phyloP scores from a whole-genome alignment of 495 filamentous ascomycete species.

The Podospora comata region DNA sequence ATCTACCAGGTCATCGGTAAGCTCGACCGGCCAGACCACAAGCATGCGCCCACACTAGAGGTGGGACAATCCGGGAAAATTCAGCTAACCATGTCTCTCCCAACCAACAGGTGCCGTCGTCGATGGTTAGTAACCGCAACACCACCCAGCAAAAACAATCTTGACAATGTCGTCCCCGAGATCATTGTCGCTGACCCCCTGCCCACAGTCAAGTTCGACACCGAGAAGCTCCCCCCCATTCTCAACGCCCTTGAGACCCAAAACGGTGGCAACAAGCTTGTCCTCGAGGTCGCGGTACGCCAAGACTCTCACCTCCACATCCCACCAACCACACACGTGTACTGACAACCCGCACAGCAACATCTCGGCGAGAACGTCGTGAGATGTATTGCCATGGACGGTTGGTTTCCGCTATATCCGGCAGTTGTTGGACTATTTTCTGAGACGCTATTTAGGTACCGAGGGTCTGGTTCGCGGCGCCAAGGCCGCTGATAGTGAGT shows the following conservation, averaged over 20 bases:
- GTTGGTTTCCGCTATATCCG: conserved; percentile 55
- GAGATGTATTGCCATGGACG: conserved; percentile 99
- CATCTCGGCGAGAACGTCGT: conserved; percentile 99
- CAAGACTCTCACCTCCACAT: conserved; percentile 14
- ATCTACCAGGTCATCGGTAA: conserved; percentile 69
- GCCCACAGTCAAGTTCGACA: conserved; percentile 79
- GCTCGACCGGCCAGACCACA: background rate
- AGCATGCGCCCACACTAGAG: background rate
- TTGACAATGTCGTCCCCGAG: conserved; percentile 10
- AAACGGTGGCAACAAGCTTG: conserved; percentile 90
- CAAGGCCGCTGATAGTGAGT: conserved; percentile 66
- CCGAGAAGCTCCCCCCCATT: conserved; percentile 90
- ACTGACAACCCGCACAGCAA: conserved; percentile 68
- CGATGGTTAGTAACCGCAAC: conserved; percentile 57
- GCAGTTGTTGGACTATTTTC: conserved; percentile 29
- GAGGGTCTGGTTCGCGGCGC: conserved; percentile 95
- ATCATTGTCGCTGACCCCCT: conserved; percentile 25
- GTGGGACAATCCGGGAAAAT: conserved; percentile 14
- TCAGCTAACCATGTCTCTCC: conserved; percentile 43
- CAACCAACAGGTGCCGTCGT: conserved; percentile 64
- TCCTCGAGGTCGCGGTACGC: conserved; percentile 94
- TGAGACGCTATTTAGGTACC: conserved; percentile 63
- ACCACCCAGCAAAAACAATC: conserved; percentile 6
- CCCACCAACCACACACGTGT: background rate
- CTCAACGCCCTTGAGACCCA: conserved; percentile 91